Evolutionary conservation across 805 yeast genomes (phyloP), one percentile per base, ranked within the genome.

Genomic region (Scheffersomyces coipomensis): DNA sequence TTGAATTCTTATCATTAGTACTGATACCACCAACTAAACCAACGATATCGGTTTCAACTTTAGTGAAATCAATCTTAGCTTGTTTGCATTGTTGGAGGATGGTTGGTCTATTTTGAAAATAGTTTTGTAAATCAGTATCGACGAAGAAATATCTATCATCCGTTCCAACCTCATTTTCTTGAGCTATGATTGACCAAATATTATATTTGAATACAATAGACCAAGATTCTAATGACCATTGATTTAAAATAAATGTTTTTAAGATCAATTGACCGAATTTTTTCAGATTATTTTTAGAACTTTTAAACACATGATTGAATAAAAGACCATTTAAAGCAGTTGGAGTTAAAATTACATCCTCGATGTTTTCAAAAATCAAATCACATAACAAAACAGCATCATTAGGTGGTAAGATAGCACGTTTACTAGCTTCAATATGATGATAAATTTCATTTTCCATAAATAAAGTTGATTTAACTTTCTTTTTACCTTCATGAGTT

Each of bases 221-320:
- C 47, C 51, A 58, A 17, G 40, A 41, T 8, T 56, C 36, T 26
- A 63, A 48, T 1, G 71, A 56, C 52, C 87, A 85, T 58, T 88
- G 93, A 40, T 83, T 79, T 15, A 84, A 78, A 51, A 88, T 70
- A 47, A 82, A 85, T 0, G 89, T 76, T 42, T 60, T 60, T 38
- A 82, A 58, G 33, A 76, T 68, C 5, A 83, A 63, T 40, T 76
- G 74, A 12, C 83, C 83, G 31, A 75, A 55, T 43, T 76, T 79
- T 54, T 82, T 81, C 19, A 66, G 68, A 31, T 70, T 66, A 3
- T 75, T 51, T 46, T 45, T 62, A 43, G 39, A 70, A 56, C 43
- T 79, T 58, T 50, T 76, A 79, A 67, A 68, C 4, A 68, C 32
- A 10, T 35, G 44, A 11, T 56, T 52, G 33, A 63, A 62, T 19